phyloP scores from a whole-genome alignment of 257 asterid species.

The Forsythia suspensa region DNA sequence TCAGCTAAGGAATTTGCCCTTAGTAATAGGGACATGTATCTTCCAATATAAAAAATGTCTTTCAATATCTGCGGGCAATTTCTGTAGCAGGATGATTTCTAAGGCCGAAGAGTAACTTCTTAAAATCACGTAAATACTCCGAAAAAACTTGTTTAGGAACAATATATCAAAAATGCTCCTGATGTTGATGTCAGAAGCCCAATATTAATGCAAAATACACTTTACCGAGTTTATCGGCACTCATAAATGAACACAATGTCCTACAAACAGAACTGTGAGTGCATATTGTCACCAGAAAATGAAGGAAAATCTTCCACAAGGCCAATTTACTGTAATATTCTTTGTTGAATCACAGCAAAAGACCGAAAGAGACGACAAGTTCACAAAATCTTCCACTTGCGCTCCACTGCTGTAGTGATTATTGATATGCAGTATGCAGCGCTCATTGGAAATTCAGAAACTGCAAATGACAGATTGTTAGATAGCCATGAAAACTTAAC shows the following conservation, averaged over 20 bases:
- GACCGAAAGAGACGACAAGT: background rate
- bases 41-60: too few relatives aligned
- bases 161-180: background rate
- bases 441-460: constrained; percentile 81
- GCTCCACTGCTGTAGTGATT: constrained; percentile 68
- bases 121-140: background rate
- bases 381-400: constrained; percentile 73
- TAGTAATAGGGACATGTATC: too few relatives aligned
- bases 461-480: constrained; percentile 45
- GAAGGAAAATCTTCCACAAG: background rate
- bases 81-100: too few relatives aligned
- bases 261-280: constrained; percentile 10
- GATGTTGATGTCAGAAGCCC: background rate
- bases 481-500: background rate
- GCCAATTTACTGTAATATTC: background rate
- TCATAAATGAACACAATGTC: background rate
- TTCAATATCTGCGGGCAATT: too few relatives aligned
- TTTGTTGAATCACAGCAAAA: background rate
- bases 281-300: background rate
- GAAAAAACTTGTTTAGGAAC: background rate
- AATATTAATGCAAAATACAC: background rate
- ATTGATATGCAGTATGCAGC: constrained; percentile 88
- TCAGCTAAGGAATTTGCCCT: too few relatives aligned
- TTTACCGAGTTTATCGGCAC: background rate
- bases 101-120: background rate